phyloP scores from a whole-genome alignment of 106 monocot species.

The Cymbidium sinense region DNA sequence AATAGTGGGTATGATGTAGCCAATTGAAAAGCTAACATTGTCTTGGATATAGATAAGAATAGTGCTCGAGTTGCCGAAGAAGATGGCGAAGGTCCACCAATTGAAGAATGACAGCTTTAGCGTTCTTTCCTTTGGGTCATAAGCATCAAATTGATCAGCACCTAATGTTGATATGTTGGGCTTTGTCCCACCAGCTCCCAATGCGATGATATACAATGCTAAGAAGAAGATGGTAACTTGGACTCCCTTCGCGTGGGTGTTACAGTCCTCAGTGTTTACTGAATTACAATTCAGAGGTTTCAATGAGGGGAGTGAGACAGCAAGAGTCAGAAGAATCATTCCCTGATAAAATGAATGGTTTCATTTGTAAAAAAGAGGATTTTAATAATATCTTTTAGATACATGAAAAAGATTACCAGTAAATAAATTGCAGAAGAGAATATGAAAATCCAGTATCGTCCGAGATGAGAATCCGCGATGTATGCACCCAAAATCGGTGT shows the following conservation, averaged over 20 bases:
- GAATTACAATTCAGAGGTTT: constrained; percentile 14
- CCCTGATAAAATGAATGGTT: constrained; percentile 12
- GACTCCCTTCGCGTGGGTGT: not conserved
- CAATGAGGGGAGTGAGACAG: constrained; percentile 25
- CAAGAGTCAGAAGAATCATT: no score
- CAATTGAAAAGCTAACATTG: not conserved
- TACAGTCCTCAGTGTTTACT: not conserved
- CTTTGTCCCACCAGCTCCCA: constrained; percentile 47
- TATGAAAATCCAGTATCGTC: constrained; percentile 42
- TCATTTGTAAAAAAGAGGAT: not conserved
- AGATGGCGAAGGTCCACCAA: constrained; percentile 5
- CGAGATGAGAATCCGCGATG: constrained; percentile 37
- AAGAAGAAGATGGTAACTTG: constrained; percentile 35
- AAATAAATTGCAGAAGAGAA: no score
- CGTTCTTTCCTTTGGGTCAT: not conserved
- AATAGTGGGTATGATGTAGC: not conserved
- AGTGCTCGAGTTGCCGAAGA: constrained; percentile 6
- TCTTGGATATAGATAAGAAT: constrained; percentile 3
- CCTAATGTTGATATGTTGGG: constrained; percentile 44
- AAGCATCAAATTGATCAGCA: constrained; percentile 18
- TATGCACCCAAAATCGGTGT: constrained; percentile 41
- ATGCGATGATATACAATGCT: constrained; percentile 31
- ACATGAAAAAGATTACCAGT: not conserved
- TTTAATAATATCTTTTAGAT: no score
- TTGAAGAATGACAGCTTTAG: constrained; percentile 9